A percentile compares a stretch with the other conserved stretches of the same genome.
phyloP scores from a whole-genome alignment of 83 land plant species.

The Thuja plicata region DNA sequence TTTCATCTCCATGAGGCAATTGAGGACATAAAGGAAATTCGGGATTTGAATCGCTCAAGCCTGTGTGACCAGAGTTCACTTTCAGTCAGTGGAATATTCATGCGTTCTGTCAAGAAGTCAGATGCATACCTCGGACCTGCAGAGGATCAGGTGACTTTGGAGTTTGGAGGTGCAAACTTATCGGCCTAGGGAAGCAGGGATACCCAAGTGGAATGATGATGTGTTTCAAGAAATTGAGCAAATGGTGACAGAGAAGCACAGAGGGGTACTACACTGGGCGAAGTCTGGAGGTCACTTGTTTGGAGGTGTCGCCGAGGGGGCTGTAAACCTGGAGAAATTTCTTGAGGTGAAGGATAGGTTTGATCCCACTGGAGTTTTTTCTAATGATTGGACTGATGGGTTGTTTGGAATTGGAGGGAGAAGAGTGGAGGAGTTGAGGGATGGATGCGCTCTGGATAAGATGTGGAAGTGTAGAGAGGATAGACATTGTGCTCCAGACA shows the following conservation, averaged over 20 bases:
- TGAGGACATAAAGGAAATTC: conserved; percentile 20
- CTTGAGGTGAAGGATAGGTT: not conserved
- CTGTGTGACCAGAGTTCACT: not conserved
- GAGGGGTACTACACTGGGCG: conserved; percentile 26
- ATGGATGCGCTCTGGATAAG: not conserved
- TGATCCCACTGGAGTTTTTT: not conserved
- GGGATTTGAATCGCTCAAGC: conserved; percentile 7
- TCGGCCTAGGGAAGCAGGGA: not conserved
- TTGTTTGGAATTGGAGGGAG: not conserved
- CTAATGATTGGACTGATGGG: not conserved
- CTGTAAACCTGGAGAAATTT: conserved; percentile 5
- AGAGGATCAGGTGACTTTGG: conserved; percentile 6
- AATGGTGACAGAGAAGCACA: conserved; percentile 26
- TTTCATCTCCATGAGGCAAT: not conserved
- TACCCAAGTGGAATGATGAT: too few species aligned
- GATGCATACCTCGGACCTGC: conserved; percentile 15
- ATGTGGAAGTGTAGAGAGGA: not conserved
- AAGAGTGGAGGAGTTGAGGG: not conserved
- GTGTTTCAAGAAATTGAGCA: conserved; percentile 26
- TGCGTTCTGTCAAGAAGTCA: not conserved
- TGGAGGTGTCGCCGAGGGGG: conserved; percentile 5
- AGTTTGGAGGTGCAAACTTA: not conserved
- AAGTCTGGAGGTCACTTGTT: conserved; percentile 15
- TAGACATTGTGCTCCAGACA: conserved; percentile 13
- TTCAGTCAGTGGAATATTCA: not conserved